Evolutionary conservation across 331 rosid genomes (phyloP).

Genomic region (Acacia pycnantha): DNA sequence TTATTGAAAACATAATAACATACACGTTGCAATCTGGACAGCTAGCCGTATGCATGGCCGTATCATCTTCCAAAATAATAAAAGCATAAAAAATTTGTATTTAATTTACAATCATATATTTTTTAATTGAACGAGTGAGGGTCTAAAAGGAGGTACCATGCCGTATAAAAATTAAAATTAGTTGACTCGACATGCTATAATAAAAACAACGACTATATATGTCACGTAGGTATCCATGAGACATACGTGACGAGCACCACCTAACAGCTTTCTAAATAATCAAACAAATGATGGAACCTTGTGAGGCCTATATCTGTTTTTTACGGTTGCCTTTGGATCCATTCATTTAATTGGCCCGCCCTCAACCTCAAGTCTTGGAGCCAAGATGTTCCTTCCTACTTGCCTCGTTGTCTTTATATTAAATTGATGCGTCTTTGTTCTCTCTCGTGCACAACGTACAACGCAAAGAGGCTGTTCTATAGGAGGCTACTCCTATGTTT

Average conservation of each 20-base stretch:
- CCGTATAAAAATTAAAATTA: slow-evolving; percentile 6
- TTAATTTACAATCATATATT: slow-evolving; percentile 21
- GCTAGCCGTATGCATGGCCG: slow-evolving; percentile 9
- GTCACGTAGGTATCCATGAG: slow-evolving; percentile 51
- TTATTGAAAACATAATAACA: neutral
- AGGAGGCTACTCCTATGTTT: neutral
- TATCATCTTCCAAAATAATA: slow-evolving; percentile 14
- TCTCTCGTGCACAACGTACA: slow-evolving; percentile 49
- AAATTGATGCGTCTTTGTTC: slow-evolving; percentile 9
- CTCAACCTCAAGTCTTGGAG: slow-evolving; percentile 24
- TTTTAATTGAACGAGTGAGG: slow-evolving; percentile 15
- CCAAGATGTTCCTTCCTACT: slow-evolving; percentile 36
- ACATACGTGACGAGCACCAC: slow-evolving; percentile 79
- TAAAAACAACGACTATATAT: slow-evolving; percentile 24
- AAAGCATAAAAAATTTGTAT: slow-evolving; percentile 11
- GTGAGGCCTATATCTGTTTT: slow-evolving; percentile 58
- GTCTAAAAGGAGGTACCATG: slow-evolving; percentile 20
- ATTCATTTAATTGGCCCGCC: slow-evolving; percentile 38
- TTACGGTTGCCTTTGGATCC: slow-evolving; percentile 24
- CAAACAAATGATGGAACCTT: slow-evolving; percentile 51
- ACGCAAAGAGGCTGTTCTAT: slow-evolving; percentile 4
- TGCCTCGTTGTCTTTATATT: slow-evolving; percentile 30
- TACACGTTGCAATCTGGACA: slow-evolving; percentile 9
- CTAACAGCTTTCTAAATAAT: slow-evolving; percentile 54
- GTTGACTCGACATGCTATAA: slow-evolving; percentile 34